Conservation (phyloP, 73 alveolate species). For the Effrenium voratum region DNA sequence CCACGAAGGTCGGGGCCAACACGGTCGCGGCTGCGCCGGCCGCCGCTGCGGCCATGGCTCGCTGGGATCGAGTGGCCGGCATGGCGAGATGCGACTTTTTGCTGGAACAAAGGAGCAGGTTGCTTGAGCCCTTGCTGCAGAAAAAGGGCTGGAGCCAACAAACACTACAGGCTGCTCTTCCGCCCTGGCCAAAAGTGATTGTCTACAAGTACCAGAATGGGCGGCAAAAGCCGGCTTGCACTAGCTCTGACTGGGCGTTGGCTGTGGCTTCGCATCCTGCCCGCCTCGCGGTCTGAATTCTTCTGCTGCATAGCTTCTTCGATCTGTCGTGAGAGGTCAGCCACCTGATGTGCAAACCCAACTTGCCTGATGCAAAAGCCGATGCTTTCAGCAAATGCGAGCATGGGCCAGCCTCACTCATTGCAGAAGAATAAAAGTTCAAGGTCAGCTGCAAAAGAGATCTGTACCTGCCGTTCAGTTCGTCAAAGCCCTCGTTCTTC, state of each 20-base stretch:
- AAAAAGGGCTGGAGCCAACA: too few relatives aligned
- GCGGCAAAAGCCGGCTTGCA: too few relatives aligned
- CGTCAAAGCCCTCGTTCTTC: slow-evolving; percentile 36
- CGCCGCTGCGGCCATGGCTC: slow-evolving; percentile 58
- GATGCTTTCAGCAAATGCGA: too few relatives aligned
- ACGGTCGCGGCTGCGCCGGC: slow-evolving; percentile 54
- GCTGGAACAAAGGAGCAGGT: too few relatives aligned
- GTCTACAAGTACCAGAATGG: too few relatives aligned
- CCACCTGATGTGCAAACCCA: slow-evolving; percentile 4
- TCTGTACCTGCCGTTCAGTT: slow-evolving; percentile 46
- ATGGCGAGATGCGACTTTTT: too few relatives aligned
- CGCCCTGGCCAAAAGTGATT: too few relatives aligned
- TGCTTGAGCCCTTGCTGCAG: too few relatives aligned
- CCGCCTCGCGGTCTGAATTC: slow-evolving; percentile 39
- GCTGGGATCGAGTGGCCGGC: slow-evolving; percentile 61
- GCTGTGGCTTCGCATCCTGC: too few relatives aligned
- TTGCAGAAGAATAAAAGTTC: slow-evolving; percentile 81
- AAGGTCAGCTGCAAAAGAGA: slow-evolving; percentile 69
- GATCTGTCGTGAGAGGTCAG: slow-evolving; percentile 65
- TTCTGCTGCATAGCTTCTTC: slow-evolving; percentile 35
- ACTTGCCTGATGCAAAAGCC: too few relatives aligned
- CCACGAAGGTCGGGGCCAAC: slow-evolving; percentile 64
- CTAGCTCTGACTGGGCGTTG: too few relatives aligned
- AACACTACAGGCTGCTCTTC: too few relatives aligned
- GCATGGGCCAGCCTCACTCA: slow-evolving; percentile 49